phyloP scores from a whole-genome alignment of 371 early-diverging fungal species.

The Lichtheimia ramosa region DNA sequence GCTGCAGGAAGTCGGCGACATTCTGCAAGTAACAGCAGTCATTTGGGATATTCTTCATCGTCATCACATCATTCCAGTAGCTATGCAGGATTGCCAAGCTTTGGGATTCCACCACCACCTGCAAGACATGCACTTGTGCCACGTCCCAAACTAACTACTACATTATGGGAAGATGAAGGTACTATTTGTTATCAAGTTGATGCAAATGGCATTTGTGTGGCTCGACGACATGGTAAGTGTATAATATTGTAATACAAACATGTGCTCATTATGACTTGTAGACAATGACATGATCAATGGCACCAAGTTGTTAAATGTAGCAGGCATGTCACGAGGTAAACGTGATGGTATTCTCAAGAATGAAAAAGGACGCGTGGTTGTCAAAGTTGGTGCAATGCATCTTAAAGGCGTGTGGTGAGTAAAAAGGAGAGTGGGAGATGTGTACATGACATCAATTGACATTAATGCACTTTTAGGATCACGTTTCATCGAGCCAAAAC shows the following conservation, averaged over 20 bases:
- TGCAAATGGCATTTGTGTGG: slow-evolving; percentile 75
- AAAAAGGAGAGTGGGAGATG: not conserved
- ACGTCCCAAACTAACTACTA: slow-evolving; percentile 67
- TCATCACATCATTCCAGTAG: not conserved
- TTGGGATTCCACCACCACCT: slow-evolving; percentile 1
- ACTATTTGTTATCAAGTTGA: slow-evolving; percentile 82
- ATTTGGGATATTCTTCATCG: slow-evolving; percentile 1
- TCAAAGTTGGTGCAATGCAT: slow-evolving; percentile 88
- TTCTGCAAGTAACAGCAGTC: slow-evolving; percentile 7
- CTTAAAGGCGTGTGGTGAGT: slow-evolving; percentile 85
- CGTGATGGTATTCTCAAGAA: slow-evolving; percentile 86
- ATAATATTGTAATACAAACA: not conserved
- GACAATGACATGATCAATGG: slow-evolving; percentile 87
- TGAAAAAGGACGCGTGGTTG: slow-evolving; percentile 80
- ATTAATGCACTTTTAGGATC: slow-evolving; percentile 41
- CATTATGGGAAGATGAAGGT: slow-evolving; percentile 83
- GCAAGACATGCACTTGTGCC: slow-evolving; percentile 18
- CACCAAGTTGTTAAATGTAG: slow-evolving; percentile 83
- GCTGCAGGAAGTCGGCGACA: slow-evolving; percentile 5
- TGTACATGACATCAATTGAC: too few relatives aligned
- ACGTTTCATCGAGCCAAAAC: slow-evolving; percentile 71
- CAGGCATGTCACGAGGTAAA: slow-evolving; percentile 86
- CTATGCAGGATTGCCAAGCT: slow-evolving; percentile 9
- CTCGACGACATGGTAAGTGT: slow-evolving; percentile 69
- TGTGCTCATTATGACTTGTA: slow-evolving; percentile 13